Evolutionary conservation across 2,329 filamentous ascomycete genomes (phyloP).

Genomic region (Ampelomyces quisqualis): DNA sequence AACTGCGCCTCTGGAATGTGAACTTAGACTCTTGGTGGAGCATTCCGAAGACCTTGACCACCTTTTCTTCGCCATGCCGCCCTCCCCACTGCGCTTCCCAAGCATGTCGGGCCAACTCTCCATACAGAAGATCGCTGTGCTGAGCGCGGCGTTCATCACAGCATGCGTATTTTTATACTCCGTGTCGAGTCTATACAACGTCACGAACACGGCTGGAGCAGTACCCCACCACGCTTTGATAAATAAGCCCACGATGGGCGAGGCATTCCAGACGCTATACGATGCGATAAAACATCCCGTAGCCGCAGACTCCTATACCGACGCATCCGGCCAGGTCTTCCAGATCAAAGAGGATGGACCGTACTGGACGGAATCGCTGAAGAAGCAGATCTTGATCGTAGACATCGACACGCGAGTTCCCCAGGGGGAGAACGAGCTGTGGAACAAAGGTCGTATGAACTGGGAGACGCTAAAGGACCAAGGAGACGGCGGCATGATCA

Average conservation of each 20-base stretch:
- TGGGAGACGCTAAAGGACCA: background rate
- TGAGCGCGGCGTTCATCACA: background rate
- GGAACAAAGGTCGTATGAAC: background rate
- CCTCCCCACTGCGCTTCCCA: background rate
- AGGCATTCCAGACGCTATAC: background rate
- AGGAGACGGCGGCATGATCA: background rate
- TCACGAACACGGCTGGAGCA: background rate
- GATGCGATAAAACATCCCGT: background rate
- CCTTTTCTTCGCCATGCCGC: too few relatives aligned
- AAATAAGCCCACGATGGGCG: background rate
- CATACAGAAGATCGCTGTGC: background rate
- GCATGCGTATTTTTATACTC: background rate
- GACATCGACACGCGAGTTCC: background rate
- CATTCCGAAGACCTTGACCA: too few relatives aligned
- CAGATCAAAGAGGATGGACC: background rate
- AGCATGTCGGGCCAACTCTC: background rate
- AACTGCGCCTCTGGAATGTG: too few relatives aligned
- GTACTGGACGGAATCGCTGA: background rate
- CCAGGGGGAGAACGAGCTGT: background rate
- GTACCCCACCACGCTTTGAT: background rate
- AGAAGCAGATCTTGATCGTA: background rate
- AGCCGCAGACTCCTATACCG: background rate
- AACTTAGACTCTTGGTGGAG: too few relatives aligned
- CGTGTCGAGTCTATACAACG: background rate
- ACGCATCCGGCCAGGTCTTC: background rate